Base-by-base conservation (phyloP, 2,329 filamentous ascomycete species). In the Gnomoniopsis sp. region DNA sequence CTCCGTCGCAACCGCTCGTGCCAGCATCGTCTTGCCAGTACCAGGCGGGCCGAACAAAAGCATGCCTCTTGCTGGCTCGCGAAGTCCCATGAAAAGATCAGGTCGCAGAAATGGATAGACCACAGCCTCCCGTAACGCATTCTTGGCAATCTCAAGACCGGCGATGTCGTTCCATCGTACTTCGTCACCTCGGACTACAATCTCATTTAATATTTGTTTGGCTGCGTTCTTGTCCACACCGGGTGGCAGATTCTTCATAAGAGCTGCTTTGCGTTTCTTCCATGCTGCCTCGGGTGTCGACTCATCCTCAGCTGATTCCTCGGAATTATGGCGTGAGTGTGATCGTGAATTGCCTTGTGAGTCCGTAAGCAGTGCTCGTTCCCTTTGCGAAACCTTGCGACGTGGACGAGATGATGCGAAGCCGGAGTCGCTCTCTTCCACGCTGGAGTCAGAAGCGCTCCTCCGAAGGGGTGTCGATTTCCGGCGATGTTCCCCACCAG, bases 21-120 rank as follows among this genome's bases (percentile, higher is more conserved):
- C 95, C 41, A 99, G 79, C 95, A 99, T 99, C 0, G 95, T 99
- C 74, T 99, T 99, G 54, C 95, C 95, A 0, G 95, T 99, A n/a
- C 95, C 95, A 0, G 95, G 95, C 1, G 95, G 95, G 0, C 95
- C 95, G 69, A 99, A 99, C 1, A 99, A 80, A 1, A 99, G 80
- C 91, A 99, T 98, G 6, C 95, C 95, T 59, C 92, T 82, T 15
- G 95, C 93, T 21, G 95, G 95, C 70, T 99, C 95, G 43, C 95
- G 88, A 12, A 99, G 80, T 0, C 95, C 95, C 84, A 93, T 95
- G 75, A 99, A 99, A 2, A 99, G 77, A 73, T 99, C 95, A 1
- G 95, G 95, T 1, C 95, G 88, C 12, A 99, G 77, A 70, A 99
- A 98, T 0, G 95, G 95, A 68, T 99, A 99, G 2, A 99, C 93